Evolutionary conservation across 768 basidiomycete genomes (phyloP), one percentile per base, ranked within the genome.

Genomic region (Lactarius pseudohatsudake): DNA sequence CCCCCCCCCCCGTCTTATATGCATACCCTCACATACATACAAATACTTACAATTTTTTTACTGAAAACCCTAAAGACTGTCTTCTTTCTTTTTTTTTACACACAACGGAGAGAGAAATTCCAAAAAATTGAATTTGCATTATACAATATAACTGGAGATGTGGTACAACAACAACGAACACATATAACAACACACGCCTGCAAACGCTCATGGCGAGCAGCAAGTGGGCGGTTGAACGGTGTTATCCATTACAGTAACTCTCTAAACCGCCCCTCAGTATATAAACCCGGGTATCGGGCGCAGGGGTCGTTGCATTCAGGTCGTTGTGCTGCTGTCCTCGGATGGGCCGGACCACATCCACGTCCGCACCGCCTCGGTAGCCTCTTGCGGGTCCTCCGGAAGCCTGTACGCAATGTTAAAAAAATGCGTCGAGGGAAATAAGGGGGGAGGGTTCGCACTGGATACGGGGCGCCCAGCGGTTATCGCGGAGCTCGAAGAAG

Each of bases 381-480:
- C 91, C 71, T 85, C 82, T 59, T 82, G 76, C 16, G 90, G 84
- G 69, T 92, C 84, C 64, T 84, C 81, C 16, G 93, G 90, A 45
- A 94, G 77, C 40, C 94, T 95, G 70, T 10, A 18, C 18, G 1
- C 7, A 20, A 3, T 6, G 36, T 43, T 9, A 20, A 18, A 43
- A 6, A 10, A 10, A 41, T 13, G 36, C 36, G 36, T 38, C 3
- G 34, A 34, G 10, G 34, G 10, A 38, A 10, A 9, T 34, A 34
- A 38, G 64, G 61, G 64, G 61, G 56, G 32, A 55, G 57, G 45
- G 38, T 43, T 8, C 89, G 67, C 74, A 91, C 90, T 77, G 79
- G 70, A 98, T 78, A 74, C 88, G 92, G 2, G 95, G 93, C 67
- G 84, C 79, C 90, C 93, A 98, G 72, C 87, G 86, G 7, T 92